phyloP scores from a whole-genome alignment of 2,329 filamentous ascomycete species.

The Calonectria crousiana region DNA sequence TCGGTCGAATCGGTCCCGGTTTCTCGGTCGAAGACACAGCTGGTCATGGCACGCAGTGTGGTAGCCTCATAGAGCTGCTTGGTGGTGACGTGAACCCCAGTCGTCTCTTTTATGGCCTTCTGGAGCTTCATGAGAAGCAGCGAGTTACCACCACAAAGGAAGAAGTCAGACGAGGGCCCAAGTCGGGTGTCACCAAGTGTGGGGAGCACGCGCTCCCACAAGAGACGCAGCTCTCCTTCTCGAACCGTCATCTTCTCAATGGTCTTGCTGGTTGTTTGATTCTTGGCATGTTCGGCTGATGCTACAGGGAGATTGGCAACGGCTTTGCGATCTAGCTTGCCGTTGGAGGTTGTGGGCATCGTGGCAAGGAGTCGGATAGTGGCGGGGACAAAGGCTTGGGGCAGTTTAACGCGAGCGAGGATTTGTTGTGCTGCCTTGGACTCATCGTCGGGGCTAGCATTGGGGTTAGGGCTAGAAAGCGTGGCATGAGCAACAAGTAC shows the following conservation, averaged over 20 bases:
- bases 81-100: background rate
- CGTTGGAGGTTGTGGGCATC: background rate
- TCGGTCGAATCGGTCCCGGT: background rate
- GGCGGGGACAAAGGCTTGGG: background rate
- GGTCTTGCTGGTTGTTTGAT: background rate
- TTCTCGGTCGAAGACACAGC: background rate
- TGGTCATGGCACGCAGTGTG: background rate
- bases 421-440: background rate
- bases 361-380: background rate
- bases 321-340: background rate
- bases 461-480: background rate
- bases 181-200: background rate
- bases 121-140: background rate
- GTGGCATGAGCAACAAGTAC: background rate
- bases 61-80: background rate
- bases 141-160: background rate
- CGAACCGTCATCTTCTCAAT: background rate
- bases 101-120: background rate
- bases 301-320: background rate
- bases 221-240: background rate
- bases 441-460: background rate
- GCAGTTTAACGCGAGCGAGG: background rate
- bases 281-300: background rate
- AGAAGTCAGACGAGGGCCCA: background rate
- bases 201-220: background rate